Evolutionary conservation across 495 filamentous ascomycete species (phyloP).

Genomic region (Thermothielavioides terrestris): DNA sequence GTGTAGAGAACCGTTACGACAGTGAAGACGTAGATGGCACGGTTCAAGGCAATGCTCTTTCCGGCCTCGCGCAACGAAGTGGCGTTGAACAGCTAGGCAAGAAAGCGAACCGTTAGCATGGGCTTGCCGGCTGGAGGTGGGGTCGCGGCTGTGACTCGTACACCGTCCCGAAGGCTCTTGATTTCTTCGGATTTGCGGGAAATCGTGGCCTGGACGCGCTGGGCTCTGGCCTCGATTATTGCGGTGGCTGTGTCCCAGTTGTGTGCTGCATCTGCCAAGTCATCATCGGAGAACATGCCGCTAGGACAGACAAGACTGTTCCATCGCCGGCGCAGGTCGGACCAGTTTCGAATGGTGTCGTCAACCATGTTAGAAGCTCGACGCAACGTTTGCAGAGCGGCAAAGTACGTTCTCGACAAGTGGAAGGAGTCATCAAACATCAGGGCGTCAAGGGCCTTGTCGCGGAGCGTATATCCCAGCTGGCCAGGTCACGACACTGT

Average conservation of each 20-base stretch:
- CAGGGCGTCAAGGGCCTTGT: not conserved
- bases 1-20: slow-evolving; percentile 8
- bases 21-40: slow-evolving; percentile 10
- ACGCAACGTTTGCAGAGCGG: not conserved
- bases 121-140: not conserved
- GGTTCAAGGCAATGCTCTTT: slow-evolving; percentile 5
- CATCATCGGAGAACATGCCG: not conserved
- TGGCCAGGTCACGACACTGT: not conserved
- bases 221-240: not conserved
- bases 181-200: slow-evolving; percentile 6
- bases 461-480: not conserved
- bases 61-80: slow-evolving; percentile 7
- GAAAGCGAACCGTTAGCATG: not conserved
- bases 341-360: not conserved
- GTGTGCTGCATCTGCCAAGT: not conserved
- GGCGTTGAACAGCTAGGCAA: slow-evolving; percentile 9
- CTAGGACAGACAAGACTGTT: not conserved
- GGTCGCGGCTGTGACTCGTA: not conserved
- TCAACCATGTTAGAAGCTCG: not conserved
- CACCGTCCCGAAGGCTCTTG: slow-evolving; percentile 10
- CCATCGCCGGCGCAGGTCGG: not conserved
- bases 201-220: not conserved
- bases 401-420: not conserved
- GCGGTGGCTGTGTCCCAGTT: not conserved
- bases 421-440: not conserved